Base-by-base conservation (phyloP, 2,329 filamentous ascomycete species). In the Alternaria brassicicola region DNA sequence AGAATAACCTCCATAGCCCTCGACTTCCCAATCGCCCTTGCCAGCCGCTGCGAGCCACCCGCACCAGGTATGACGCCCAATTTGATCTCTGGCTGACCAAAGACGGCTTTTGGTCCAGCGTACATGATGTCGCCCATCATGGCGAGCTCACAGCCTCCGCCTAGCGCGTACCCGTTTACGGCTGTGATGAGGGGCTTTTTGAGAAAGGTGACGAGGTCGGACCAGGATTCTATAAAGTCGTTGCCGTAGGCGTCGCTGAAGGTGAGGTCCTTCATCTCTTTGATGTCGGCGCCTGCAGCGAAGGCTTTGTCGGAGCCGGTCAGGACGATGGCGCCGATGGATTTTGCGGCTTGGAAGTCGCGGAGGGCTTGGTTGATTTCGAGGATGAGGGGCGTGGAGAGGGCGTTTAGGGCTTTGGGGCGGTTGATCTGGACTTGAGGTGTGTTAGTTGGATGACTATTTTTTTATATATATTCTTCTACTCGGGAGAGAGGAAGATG, bases 61-160 rank as follows among this genome's bases (percentile, higher is more conserved):
- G 91, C 95, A 3, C 95, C 95, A 1, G 95, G 95, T 55, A 98
- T 92, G 2, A 90, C 90, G 25, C 95, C 95, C 3, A 99, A 84
- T 81, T 96, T 97, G 82, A 99, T 92, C 83, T 99, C 95, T 1
- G 95, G 95, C 81, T 98, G 95, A 12, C 95, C 95, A 75, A 99
- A 97, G 70, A 92, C 96, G 65, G 95, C 94, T 15, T 80, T 86
- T 49, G 89, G 84, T 2, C 91, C 93, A 80, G 91, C 95, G 83
- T 98, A 98, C 59, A 99, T 80, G 67, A 98, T 89, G 77, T 99
- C 95, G 9, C 90, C 92, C 95, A 98, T 99, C 84, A 99, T 90
- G 48, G 95, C 93, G 13, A 99, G 86, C 82, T 99, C 95, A 77
- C 95, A 99, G 45, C 95, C 95, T 52, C 95, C 95, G 25, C 95